A percentile compares a stretch with the other conserved stretches of the same genome.
These are phyloP conservation scores for Geranium rotundifolium DNA, from an alignment of 345 rosid genomes.

Conservation along the genomic window DNA sequence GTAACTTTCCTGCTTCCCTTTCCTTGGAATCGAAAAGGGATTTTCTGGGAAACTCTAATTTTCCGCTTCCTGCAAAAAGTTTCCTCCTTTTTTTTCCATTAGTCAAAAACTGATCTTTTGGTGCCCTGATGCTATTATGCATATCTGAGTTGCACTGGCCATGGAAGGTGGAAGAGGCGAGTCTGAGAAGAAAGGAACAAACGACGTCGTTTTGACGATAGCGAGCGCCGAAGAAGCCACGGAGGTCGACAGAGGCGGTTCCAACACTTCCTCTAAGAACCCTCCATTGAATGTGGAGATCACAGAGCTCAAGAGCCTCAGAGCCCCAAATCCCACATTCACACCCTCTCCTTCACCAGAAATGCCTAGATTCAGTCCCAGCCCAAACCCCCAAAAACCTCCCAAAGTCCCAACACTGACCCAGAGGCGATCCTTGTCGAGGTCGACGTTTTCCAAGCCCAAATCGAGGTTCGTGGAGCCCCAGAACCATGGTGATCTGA, in stretches of 20 bases:
- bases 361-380: conserved; percentile 8
- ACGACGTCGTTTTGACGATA: conserved; percentile 30
- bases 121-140: neutral
- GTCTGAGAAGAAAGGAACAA: conserved; percentile 20
- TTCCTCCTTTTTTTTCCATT: neutral
- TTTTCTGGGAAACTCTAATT: too few relatives aligned
- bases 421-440: conserved; percentile 16
- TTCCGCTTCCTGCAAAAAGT: neutral
- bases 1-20: neutral
- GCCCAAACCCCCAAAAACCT: conserved; percentile 20
- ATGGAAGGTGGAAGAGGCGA: conserved; percentile 19
- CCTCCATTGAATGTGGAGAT: conserved; percentile 12
- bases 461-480: conserved; percentile 52
- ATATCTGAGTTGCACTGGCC: neutral
- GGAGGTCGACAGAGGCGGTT: neutral
- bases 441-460: conserved; percentile 41
- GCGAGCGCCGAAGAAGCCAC: conserved; percentile 12
- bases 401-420: conserved; percentile 24
- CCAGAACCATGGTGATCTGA: conserved; percentile 15
- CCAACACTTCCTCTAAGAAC: neutral
- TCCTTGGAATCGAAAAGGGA: neutral
- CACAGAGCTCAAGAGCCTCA: conserved; percentile 10
- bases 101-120: neutral
- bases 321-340: conserved; percentile 10
- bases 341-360: conserved; percentile 18